Evolutionary conservation across 164 flowering plant species (phyloP).

Genomic region (Nymphaea colorata): DNA sequence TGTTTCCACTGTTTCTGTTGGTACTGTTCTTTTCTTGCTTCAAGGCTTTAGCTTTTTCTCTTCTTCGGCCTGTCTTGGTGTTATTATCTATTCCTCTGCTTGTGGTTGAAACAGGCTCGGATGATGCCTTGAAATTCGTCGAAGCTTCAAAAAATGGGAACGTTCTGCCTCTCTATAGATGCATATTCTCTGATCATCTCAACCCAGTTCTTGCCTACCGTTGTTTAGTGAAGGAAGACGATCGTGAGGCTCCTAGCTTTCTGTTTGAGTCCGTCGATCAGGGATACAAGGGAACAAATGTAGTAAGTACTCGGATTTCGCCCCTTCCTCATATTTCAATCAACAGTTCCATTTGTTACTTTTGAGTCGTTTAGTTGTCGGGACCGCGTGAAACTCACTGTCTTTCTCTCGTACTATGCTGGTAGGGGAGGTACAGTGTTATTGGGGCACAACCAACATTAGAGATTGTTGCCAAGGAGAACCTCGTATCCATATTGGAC

Average conservation of each 20-base stretch:
- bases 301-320: slow-evolving; percentile 22
- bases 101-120: background rate
- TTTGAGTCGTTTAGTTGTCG: background rate
- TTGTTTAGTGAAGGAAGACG: slow-evolving; percentile 76
- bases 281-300: slow-evolving; percentile 25
- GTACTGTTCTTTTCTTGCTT: background rate
- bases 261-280: slow-evolving; percentile 72
- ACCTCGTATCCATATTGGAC: slow-evolving; percentile 53
- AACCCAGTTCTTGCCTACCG: slow-evolving; percentile 82
- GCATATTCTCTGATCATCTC: slow-evolving; percentile 66
- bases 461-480: slow-evolving; percentile 70
- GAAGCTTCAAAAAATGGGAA: slow-evolving; percentile 59
- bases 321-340: background rate
- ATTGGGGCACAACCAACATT: slow-evolving; percentile 67
- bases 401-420: background rate
- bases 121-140: slow-evolving; percentile 21
- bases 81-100: background rate
- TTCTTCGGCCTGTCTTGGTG: background rate
- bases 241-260: slow-evolving; percentile 77
- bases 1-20: background rate
- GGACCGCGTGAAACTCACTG: background rate
- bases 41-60: background rate
- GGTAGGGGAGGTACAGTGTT: slow-evolving; percentile 71
- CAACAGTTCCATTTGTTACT: background rate
- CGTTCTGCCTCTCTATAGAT: slow-evolving; percentile 45